These are phyloP conservation scores for Protomyces lactucae-debilis DNA, from an alignment of 1,139 yeast genomes.

Conservation along the genomic window DNA sequence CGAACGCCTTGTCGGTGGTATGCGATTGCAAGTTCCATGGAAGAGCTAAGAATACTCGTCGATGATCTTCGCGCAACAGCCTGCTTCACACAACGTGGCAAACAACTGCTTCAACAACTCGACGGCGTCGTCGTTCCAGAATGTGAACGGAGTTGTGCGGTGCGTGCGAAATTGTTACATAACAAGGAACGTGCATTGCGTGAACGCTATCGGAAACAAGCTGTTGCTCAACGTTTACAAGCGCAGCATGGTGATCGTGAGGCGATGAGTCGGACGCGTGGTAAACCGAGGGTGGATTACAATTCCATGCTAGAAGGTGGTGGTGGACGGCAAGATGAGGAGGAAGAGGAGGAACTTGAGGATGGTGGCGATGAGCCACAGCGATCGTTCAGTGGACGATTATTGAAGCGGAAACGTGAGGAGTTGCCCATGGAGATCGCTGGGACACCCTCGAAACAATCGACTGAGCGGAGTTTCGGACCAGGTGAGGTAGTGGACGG, in stretches of 20 bases:
- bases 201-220: slow-evolving; percentile 32
- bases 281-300: slow-evolving; percentile 39
- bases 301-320: slow-evolving; percentile 29
- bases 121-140: slow-evolving; percentile 31
- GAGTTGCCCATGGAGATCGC: neutral
- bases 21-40: slow-evolving; percentile 37
- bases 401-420: neutral
- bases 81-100: neutral
- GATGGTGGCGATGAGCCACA: neutral
- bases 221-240: slow-evolving; percentile 32
- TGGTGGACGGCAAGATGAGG: slow-evolving; percentile 33
- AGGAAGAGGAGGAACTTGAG: slow-evolving; percentile 18
- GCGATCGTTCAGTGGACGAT: neutral
- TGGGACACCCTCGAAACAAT: neutral
- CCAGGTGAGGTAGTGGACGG: neutral
- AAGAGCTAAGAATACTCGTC: slow-evolving; percentile 35
- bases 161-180: slow-evolving; percentile 32
- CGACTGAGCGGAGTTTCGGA: neutral
- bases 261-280: slow-evolving; percentile 39
- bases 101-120: neutral
- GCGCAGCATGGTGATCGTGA: slow-evolving; percentile 38
- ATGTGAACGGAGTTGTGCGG: slow-evolving; percentile 35
- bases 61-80: slow-evolving; percentile 26
- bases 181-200: slow-evolving; percentile 29
- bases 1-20: slow-evolving; percentile 38